A percentile compares a stretch with the other conserved stretches of the same genome.
phyloP scores from a whole-genome alignment of 768 basidiomycete genomes.

The Daedaleopsis sinensis region DNA sequence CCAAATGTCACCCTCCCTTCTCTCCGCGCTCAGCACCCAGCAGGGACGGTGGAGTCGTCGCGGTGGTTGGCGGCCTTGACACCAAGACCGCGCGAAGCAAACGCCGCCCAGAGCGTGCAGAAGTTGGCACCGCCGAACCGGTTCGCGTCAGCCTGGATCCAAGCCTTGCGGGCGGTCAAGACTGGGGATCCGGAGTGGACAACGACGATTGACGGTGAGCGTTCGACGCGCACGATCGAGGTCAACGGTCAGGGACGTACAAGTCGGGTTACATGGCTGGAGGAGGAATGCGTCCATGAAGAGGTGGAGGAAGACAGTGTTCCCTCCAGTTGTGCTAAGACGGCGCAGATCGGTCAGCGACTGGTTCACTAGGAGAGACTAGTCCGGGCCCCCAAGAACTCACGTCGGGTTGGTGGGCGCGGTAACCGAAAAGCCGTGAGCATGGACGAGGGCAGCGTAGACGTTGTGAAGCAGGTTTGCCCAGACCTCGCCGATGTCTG shows the following conservation, averaged over 20 bases:
- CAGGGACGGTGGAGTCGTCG: slow-evolving; percentile 33
- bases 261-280: slow-evolving; percentile 51
- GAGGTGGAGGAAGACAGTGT: slow-evolving; percentile 52
- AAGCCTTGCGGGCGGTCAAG: slow-evolving; percentile 48
- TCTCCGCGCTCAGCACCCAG: slow-evolving; percentile 24
- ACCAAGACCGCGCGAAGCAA: slow-evolving; percentile 54
- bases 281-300: slow-evolving; percentile 51
- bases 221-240: slow-evolving; percentile 26
- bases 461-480: slow-evolving; percentile 23
- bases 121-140: slow-evolving; percentile 46
- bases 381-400: neutral
- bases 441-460: slow-evolving; percentile 17
- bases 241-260: slow-evolving; percentile 32
- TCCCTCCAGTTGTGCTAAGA: slow-evolving; percentile 42
- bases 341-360: neutral
- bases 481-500: slow-evolving; percentile 50
- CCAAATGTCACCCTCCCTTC: too few species aligned
- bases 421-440: slow-evolving; percentile 34
- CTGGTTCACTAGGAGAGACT: neutral
- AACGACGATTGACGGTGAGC: neutral
- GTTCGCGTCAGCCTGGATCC: slow-evolving; percentile 54
- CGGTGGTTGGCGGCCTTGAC: slow-evolving; percentile 36
- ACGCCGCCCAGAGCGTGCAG: slow-evolving; percentile 47
- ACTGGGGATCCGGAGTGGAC: slow-evolving; percentile 34
- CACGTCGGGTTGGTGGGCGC: slow-evolving; percentile 43